Percentiles rank a stretch among this genome's conserved stretches.
phyloP scores from a whole-genome alignment of 495 filamentous ascomycete species.

The Darksidea phi region DNA sequence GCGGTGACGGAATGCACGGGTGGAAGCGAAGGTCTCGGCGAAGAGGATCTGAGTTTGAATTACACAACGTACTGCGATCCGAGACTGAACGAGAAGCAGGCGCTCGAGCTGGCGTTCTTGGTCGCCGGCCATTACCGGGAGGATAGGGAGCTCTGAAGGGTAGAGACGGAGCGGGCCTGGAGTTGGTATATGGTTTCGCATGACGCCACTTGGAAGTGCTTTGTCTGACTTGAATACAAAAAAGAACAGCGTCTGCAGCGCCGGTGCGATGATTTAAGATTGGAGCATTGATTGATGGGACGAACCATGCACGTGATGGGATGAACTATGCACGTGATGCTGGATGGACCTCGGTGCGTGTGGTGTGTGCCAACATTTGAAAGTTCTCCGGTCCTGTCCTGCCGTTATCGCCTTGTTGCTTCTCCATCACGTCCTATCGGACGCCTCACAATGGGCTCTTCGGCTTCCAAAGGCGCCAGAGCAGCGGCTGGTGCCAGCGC shows the following conservation, averaged over 20 bases:
- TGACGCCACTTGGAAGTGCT: background rate
- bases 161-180: background rate
- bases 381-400: background rate
- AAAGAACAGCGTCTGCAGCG: too few relatives aligned
- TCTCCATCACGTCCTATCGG: background rate
- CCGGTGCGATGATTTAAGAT: too few relatives aligned
- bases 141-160: slow-evolving; percentile 19
- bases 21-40: slow-evolving; percentile 80
- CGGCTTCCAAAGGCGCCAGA: slow-evolving; percentile 60
- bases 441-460: slow-evolving; percentile 56
- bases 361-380: too few relatives aligned
- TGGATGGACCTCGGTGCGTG: too few relatives aligned
- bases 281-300: too few relatives aligned
- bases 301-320: too few relatives aligned
- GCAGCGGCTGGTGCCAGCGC: slow-evolving; percentile 55
- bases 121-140: slow-evolving; percentile 79
- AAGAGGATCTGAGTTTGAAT: slow-evolving; percentile 80
- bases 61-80: slow-evolving; percentile 97
- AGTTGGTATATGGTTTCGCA: background rate
- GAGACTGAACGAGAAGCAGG: slow-evolving; percentile 94
- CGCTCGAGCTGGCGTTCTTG: slow-evolving; percentile 89
- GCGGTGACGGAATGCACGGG: slow-evolving; percentile 95
- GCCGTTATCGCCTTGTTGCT: background rate
- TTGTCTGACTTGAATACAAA: too few relatives aligned
- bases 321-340: too few relatives aligned